phyloP scores from a whole-genome alignment of 164 flowering plant species.

The Piper betle region DNA sequence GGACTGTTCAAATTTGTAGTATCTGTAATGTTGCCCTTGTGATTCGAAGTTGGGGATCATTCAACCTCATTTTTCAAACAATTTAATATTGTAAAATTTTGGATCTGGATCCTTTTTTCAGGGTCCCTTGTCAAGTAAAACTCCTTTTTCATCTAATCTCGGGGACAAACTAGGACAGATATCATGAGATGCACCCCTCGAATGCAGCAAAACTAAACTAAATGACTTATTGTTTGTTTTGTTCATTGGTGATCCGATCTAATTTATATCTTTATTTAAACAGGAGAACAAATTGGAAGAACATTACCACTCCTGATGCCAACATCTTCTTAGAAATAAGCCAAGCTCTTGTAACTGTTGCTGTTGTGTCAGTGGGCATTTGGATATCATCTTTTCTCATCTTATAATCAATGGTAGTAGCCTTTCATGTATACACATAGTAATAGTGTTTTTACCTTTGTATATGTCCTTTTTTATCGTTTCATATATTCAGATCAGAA shows the following conservation, averaged over 20 bases:
- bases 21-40: no score
- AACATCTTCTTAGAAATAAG: constrained; percentile 45
- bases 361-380: constrained; percentile 67
- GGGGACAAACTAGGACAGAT: no score
- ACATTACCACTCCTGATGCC: constrained; percentile 40
- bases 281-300: constrained; percentile 80
- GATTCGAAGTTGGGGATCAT: no score
- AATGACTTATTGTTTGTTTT: background rate
- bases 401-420: background rate
- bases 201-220: background rate
- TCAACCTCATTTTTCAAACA: no score
- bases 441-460: background rate
- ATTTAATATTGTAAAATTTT: no score
- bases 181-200: no score
- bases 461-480: background rate
- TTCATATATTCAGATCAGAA: background rate
- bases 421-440: background rate
- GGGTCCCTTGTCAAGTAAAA: no score
- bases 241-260: background rate
- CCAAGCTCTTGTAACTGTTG: constrained; percentile 77
- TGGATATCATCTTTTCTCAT: constrained; percentile 62
- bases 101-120: no score
- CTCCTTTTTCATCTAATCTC: no score
- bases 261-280: background rate
- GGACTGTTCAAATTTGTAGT: no score